These are phyloP conservation scores for Psophocarpus tetragonolobus DNA, from an alignment of 306 rosid species.

Conservation along the genomic window DNA sequence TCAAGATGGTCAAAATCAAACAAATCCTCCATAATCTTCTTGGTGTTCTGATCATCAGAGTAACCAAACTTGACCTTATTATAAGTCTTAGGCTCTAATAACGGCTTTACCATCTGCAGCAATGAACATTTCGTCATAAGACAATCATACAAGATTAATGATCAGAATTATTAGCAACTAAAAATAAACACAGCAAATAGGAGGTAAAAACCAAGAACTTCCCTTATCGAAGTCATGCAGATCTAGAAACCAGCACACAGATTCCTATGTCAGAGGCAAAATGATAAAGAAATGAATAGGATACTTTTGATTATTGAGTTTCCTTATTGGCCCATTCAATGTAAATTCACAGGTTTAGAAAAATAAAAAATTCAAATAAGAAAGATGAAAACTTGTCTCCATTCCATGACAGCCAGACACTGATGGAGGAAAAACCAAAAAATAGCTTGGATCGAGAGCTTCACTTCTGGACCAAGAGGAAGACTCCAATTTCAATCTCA, in stretches of 20 bases:
- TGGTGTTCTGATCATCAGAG: conserved; percentile 65
- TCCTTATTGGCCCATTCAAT: not conserved
- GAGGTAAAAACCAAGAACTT: not conserved
- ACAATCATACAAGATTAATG: conserved; percentile 9
- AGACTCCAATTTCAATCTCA: not conserved
- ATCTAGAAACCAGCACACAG: conserved; percentile 3
- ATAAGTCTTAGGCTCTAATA: conserved; percentile 77
- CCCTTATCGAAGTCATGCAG: not conserved
- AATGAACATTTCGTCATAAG: conserved; percentile 14
- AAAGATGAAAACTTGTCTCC: conserved; percentile 5
- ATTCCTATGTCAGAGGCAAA: conserved; percentile 8
- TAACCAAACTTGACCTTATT: conserved; percentile 88
- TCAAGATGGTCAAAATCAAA: conserved; percentile 79
- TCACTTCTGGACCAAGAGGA: conserved; percentile 7
- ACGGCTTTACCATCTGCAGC: conserved; percentile 86
- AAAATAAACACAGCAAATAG: not conserved
- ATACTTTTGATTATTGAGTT: not conserved
- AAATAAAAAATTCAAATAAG: not conserved
- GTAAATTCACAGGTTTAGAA: not conserved
- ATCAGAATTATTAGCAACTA: conserved; percentile 3
- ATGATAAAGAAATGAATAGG: not conserved
- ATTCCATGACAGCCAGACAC: not conserved
- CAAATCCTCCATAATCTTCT: conserved; percentile 81
- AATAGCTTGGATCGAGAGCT: not conserved
- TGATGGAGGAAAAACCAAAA: not conserved